Percentiles rank a stretch among this genome's conserved stretches.
Conservation (phyloP, 495 filamentous ascomycete species). For the Chaetomium tenue region DNA sequence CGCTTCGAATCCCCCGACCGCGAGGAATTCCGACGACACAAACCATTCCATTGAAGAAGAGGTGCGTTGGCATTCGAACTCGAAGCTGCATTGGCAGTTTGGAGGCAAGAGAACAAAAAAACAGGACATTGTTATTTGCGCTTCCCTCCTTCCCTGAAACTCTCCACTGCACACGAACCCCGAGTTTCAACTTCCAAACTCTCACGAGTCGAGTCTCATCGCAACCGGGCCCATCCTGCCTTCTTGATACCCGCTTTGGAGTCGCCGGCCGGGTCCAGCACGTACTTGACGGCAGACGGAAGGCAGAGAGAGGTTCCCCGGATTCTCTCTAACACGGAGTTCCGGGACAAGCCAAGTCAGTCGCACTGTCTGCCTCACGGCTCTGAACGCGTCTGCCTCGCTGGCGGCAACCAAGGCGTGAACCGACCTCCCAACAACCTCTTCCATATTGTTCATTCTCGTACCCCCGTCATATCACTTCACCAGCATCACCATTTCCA, state of each 20-base stretch:
- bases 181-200: constrained; percentile 5
- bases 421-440: background rate
- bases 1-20: constrained; percentile 1
- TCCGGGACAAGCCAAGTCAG: background rate
- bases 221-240: constrained; percentile 15
- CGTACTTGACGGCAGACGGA: background rate
- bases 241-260: constrained; percentile 2
- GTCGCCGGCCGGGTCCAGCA: background rate
- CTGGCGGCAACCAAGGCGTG: background rate
- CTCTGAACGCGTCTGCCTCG: background rate
- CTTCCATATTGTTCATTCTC: background rate
- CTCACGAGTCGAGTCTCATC: constrained; percentile 17
- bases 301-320: constrained; percentile 13
- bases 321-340: background rate
- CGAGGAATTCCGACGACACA: constrained; percentile 12
- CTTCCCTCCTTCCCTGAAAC: background rate
- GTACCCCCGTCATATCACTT: constrained; percentile 11
- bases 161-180: constrained; percentile 17
- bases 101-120: background rate
- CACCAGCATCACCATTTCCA: constrained; percentile 5
- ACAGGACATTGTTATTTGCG: background rate
- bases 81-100: background rate
- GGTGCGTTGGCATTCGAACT: constrained; percentile 25
- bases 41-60: constrained; percentile 20
- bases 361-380: background rate